These are phyloP conservation scores for Rauvolfia tetraphylla DNA, from an alignment of 257 asterid genomes.

Conservation along the genomic window DNA sequence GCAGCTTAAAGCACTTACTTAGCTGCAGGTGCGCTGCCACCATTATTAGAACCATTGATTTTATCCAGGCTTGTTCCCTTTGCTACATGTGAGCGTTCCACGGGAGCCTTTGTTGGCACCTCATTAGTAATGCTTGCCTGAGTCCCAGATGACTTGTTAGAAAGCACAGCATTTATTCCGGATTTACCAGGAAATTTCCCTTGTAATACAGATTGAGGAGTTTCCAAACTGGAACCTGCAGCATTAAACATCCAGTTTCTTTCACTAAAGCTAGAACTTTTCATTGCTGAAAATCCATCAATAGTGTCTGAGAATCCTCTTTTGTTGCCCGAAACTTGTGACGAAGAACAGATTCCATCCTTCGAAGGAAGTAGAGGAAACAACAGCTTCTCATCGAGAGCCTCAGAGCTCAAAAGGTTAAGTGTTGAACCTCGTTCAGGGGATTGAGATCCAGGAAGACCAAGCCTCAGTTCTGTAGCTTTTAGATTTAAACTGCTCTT, in stretches of 20 bases:
- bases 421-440: conserved; percentile 54
- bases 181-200: conserved; percentile 38
- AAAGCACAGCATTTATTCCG: conserved; percentile 24
- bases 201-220: conserved; percentile 25
- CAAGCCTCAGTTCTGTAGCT: conserved; percentile 83
- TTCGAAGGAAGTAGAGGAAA: conserved; percentile 67
- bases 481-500: conserved; percentile 56
- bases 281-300: conserved; percentile 45
- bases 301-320: conserved; percentile 71
- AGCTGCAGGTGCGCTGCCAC: conserved; percentile 58
- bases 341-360: conserved; percentile 47
- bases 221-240: conserved; percentile 39
- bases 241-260: conserved; percentile 66
- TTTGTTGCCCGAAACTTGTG: conserved; percentile 67
- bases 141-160: conserved; percentile 34
- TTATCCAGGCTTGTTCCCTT: conserved; percentile 31
- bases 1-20: conserved; percentile 45
- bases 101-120: conserved; percentile 34
- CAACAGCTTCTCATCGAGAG: conserved; percentile 61
- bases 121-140: conserved; percentile 36
- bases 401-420: conserved; percentile 28
- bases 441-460: conserved; percentile 91
- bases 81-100: conserved; percentile 20
- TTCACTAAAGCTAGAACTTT: conserved; percentile 36
- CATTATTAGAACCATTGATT: conserved; percentile 36